These are phyloP conservation scores for Apiotrichum gamsii DNA, from an alignment of 1,284 basidiomycete species.

Conservation along the genomic window DNA sequence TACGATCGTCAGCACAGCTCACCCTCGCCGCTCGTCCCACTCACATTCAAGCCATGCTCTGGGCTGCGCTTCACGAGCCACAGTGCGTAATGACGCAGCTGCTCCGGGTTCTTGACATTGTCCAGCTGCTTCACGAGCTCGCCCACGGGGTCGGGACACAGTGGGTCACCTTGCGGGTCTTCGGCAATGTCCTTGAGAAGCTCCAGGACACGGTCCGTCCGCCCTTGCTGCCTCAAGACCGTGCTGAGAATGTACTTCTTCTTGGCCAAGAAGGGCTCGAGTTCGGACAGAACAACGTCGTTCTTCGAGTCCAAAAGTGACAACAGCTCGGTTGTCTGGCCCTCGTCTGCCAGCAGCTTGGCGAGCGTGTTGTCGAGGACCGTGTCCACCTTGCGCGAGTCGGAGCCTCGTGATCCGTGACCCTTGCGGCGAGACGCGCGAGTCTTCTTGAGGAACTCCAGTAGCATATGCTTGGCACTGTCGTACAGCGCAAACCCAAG, in stretches of 20 bases:
- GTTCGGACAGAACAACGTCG: constrained; percentile 57
- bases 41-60: constrained; percentile 65
- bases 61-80: constrained; percentile 70
- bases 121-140: constrained; percentile 63
- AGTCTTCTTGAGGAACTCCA: constrained; percentile 46
- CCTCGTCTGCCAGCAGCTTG: constrained; percentile 62
- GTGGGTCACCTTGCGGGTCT: constrained; percentile 59
- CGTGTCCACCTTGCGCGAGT: constrained; percentile 46
- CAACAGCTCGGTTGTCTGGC: constrained; percentile 59
- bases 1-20: not conserved
- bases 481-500: constrained; percentile 32
- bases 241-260: constrained; percentile 62
- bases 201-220: constrained; percentile 59
- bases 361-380: constrained; percentile 75
- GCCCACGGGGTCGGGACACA: constrained; percentile 61
- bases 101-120: constrained; percentile 55
- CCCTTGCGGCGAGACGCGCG: constrained; percentile 41
- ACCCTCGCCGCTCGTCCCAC: too few species aligned
- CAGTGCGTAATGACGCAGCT: constrained; percentile 67
- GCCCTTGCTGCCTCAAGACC: constrained; percentile 57
- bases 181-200: constrained; percentile 69
- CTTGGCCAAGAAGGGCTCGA: constrained; percentile 58
- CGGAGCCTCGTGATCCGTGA: constrained; percentile 31
- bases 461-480: constrained; percentile 42
- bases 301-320: constrained; percentile 58